These are phyloP conservation scores for Boletus tomentosulus DNA, from an alignment of 768 basidiomycete genomes.

Conservation along the genomic window DNA sequence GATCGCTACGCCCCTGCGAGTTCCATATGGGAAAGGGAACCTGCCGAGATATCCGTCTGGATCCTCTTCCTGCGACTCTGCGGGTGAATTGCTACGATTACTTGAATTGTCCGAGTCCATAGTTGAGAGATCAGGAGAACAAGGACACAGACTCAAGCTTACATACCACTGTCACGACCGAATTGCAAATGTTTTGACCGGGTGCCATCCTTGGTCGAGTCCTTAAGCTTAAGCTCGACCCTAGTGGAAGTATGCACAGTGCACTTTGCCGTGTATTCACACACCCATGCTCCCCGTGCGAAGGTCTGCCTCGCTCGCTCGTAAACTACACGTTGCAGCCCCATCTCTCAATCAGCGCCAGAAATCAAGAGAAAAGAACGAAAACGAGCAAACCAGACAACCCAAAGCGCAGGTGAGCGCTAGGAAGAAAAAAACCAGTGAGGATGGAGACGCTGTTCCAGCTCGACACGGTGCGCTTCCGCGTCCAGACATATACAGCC, in stretches of 20 bases:
- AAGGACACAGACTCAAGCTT: not conserved
- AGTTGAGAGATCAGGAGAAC: not conserved
- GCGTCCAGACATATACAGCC: not conserved
- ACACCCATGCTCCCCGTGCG: slow-evolving; percentile 18
- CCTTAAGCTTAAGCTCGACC: no score
- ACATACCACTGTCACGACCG: no score
- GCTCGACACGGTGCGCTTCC: slow-evolving; percentile 5
- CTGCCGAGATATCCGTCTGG: no score
- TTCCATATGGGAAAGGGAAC: slow-evolving; percentile 5
- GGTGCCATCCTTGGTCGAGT: no score
- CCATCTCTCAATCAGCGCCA: slow-evolving; percentile 12
- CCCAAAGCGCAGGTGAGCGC: not conserved
- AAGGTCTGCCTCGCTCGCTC: slow-evolving; percentile 12
- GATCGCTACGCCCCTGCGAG: slow-evolving; percentile 1
- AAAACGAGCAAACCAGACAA: not conserved
- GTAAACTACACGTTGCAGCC: slow-evolving; percentile 13
- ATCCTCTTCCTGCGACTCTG: not conserved
- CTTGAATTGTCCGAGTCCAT: not conserved
- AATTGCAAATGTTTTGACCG: no score
- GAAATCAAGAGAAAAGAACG: not conserved
- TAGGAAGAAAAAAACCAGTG: not conserved
- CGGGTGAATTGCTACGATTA: not conserved
- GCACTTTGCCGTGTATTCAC: not conserved
- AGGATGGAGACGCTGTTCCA: not conserved
- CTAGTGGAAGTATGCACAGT: not conserved